These are phyloP conservation scores for Trichoderma breve DNA, from an alignment of 2,329 filamentous ascomycete genomes.

Conservation along the genomic window DNA sequence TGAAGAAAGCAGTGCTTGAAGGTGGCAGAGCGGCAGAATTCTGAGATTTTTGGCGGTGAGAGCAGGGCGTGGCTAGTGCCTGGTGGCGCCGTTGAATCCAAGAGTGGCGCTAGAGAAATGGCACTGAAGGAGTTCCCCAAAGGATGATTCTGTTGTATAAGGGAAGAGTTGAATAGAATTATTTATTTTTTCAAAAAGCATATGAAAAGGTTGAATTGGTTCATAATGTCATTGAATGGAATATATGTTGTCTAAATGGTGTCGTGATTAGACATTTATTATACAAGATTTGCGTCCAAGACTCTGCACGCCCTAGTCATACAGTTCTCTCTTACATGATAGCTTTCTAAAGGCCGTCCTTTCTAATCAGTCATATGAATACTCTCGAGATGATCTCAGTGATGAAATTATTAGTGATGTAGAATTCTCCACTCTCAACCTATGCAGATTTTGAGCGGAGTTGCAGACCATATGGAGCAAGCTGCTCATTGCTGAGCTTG, in stretches of 20 bases:
- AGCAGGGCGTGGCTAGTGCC: background rate
- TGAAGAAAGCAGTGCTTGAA: conserved; percentile 10
- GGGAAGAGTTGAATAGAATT: background rate
- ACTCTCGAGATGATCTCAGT: background rate
- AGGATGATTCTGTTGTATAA: background rate
- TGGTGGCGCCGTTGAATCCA: background rate
- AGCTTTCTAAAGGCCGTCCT: background rate
- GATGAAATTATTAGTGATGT: background rate
- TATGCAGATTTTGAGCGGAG: conserved; percentile 22
- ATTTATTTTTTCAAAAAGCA: background rate
- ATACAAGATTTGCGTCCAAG: background rate
- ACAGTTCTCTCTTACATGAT: background rate
- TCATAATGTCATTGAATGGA: background rate
- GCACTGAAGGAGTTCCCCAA: background rate
- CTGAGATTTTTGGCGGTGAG: conserved; percentile 40
- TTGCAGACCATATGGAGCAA: conserved; percentile 48
- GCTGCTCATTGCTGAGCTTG: conserved; percentile 57
- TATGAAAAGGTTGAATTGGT: background rate
- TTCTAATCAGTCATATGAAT: background rate
- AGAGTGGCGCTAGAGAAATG: background rate
- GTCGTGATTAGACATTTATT: background rate
- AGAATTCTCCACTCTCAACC: background rate
- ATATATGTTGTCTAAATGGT: background rate
- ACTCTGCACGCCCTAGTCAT: background rate
- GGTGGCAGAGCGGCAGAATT: conserved; percentile 34